Conservation (phyloP, 2,329 filamentous ascomycete genomes). For the Claviceps sp. region DNA sequence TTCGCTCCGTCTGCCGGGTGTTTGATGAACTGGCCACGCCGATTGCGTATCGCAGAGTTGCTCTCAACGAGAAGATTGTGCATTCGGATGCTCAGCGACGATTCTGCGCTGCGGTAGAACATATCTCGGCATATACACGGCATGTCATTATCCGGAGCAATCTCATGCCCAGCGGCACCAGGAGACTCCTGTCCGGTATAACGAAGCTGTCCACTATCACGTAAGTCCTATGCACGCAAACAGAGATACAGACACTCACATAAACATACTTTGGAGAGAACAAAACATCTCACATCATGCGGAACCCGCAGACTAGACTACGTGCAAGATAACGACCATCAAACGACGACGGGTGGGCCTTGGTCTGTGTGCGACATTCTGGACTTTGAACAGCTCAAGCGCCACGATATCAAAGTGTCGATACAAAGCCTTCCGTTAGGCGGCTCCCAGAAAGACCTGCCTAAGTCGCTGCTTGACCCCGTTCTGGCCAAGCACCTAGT, state of each 20-base stretch:
- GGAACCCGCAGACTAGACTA: conserved; percentile 25
- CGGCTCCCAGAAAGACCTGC: background rate
- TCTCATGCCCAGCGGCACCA: conserved; percentile 24
- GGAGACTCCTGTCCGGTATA: conserved; percentile 21
- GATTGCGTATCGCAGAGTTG: conserved; percentile 26
- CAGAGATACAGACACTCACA: too few species aligned
- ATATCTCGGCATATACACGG: conserved; percentile 25
- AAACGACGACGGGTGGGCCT: background rate
- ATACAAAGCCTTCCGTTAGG: background rate
- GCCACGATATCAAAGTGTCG: background rate
- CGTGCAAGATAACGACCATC: conserved; percentile 13
- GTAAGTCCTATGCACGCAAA: conserved; percentile 14
- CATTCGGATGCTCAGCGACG: conserved; percentile 18
- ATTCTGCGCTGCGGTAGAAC: conserved; percentile 19
- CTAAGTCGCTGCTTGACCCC: conserved; percentile 22
- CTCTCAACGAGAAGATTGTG: conserved; percentile 25
- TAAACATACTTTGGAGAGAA: too few species aligned
- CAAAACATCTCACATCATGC: background rate
- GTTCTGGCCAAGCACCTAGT: conserved; percentile 26
- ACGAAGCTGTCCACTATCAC: conserved; percentile 24
- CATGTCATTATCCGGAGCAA: conserved; percentile 28
- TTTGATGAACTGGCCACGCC: conserved; percentile 28
- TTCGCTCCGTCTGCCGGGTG: conserved; percentile 25
- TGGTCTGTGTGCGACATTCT: background rate
- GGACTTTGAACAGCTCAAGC: background rate